Conservation (phyloP, 495 filamentous ascomycete species). For the Aeminium ludgeri region DNA sequence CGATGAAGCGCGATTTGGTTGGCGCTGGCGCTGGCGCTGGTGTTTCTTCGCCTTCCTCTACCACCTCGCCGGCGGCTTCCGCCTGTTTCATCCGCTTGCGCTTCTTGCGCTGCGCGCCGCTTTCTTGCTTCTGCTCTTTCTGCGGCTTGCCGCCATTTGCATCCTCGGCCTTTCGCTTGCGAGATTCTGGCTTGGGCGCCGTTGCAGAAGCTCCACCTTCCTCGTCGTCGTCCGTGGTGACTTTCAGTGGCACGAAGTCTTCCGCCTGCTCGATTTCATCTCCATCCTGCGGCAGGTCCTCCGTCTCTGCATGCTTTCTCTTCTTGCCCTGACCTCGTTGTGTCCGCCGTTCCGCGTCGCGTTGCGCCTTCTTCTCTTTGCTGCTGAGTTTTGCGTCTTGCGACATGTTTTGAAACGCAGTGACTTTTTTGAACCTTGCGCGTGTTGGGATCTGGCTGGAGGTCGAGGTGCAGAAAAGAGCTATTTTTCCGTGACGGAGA, state of each 20-base stretch:
- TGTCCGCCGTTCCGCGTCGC: constrained; percentile 7
- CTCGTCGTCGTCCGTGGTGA: not conserved
- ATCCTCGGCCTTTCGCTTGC: not conserved
- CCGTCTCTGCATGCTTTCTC: constrained; percentile 8
- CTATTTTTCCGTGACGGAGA: too few relatives aligned
- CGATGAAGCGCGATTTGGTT: constrained; percentile 12
- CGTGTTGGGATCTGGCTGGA: not conserved
- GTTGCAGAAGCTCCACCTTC: not conserved
- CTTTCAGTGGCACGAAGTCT: constrained; percentile 4
- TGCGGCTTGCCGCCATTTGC: not conserved
- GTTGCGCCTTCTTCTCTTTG: constrained; percentile 11
- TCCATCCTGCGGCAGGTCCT: not conserved
- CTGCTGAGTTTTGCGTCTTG: constrained; percentile 3
- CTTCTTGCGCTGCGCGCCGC: not conserved
- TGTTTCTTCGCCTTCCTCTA: not conserved
- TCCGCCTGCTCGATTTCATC: not conserved
- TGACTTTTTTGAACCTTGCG: not conserved
- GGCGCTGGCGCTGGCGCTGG: not conserved
- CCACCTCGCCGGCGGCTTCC: not conserved
- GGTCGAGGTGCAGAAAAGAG: too few relatives aligned
- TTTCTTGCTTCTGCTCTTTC: not conserved
- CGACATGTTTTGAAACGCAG: constrained; percentile 1
- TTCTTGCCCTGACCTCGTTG: constrained; percentile 5
- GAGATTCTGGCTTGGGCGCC: not conserved
- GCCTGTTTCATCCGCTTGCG: constrained; percentile 3